Conservation (phyloP, 179 eudicot species). For the Drosera spatulata region DNA sequence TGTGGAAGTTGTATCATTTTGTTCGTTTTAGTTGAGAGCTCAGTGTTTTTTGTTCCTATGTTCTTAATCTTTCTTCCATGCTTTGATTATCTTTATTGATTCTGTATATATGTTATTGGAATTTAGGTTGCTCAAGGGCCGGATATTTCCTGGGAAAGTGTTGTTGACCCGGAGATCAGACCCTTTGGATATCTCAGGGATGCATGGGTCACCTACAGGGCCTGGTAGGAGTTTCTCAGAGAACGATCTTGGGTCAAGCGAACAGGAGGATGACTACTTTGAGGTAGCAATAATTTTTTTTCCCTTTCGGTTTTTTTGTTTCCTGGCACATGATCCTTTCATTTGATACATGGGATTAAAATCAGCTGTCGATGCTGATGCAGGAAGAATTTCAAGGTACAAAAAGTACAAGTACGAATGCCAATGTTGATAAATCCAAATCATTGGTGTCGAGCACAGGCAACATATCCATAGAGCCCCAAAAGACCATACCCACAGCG, state of each 20-base stretch:
- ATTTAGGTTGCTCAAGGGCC: slow-evolving; percentile 80
- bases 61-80: background rate
- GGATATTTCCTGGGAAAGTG: slow-evolving; percentile 94
- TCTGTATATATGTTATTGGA: slow-evolving; percentile 5
- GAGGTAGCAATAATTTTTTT: slow-evolving; percentile 39
- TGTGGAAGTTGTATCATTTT: too few species aligned
- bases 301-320: background rate
- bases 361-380: slow-evolving; percentile 7
- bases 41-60: background rate
- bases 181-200: slow-evolving; percentile 41
- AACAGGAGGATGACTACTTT: slow-evolving; percentile 25
- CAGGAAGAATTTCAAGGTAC: slow-evolving; percentile 41
- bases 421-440: slow-evolving; percentile 31
- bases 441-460: slow-evolving; percentile 26
- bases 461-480: slow-evolving; percentile 37
- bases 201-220: slow-evolving; percentile 46
- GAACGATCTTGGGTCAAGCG: slow-evolving; percentile 45
- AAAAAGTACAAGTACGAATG: slow-evolving; percentile 19
- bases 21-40: too few species aligned
- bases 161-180: slow-evolving; percentile 70
- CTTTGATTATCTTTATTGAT: background rate
- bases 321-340: background rate
- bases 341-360: slow-evolving; percentile 1
- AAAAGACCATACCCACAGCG: slow-evolving; percentile 48
- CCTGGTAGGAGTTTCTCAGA: slow-evolving; percentile 48